Conservation (phyloP, 176 grass and related monocot species). For the Oryza brachyantha region DNA sequence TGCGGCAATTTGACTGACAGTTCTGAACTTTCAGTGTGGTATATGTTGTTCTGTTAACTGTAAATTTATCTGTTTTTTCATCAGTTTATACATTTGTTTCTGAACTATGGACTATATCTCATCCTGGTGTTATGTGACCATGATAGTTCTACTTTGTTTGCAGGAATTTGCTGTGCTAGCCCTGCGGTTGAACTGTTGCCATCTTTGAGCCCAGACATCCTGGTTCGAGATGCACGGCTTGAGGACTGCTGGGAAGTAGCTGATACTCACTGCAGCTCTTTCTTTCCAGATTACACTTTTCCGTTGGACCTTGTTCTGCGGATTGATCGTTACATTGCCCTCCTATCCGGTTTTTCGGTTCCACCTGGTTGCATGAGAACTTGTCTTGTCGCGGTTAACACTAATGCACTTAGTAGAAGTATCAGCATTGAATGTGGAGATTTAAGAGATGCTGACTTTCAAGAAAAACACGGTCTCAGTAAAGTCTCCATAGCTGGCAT, state of each 20-base stretch:
- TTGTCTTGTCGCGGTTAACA: slow-evolving; percentile 72
- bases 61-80: background rate
- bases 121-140: background rate
- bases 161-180: slow-evolving; percentile 60
- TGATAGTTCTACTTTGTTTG: background rate
- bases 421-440: slow-evolving; percentile 55
- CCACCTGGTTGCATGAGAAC: slow-evolving; percentile 82
- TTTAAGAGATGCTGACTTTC: slow-evolving; percentile 41
- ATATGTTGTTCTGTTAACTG: background rate
- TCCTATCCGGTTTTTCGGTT: slow-evolving; percentile 74
- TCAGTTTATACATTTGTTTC: background rate
- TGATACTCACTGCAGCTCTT: slow-evolving; percentile 91
- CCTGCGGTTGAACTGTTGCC: slow-evolving; percentile 71
- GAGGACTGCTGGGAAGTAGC: slow-evolving; percentile 98
- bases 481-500: slow-evolving; percentile 68
- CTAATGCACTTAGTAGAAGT: slow-evolving; percentile 22
- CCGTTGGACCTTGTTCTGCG: slow-evolving; percentile 80
- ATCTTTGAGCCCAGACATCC: slow-evolving; percentile 58
- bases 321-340: slow-evolving; percentile 69
- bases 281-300: slow-evolving; percentile 84
- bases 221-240: slow-evolving; percentile 67
- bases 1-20: background rate
- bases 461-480: slow-evolving; percentile 46
- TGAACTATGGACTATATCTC: background rate
- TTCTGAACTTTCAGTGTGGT: background rate